Base-by-base conservation (phyloP, 306 rosid genomes). In the Astragalus membranaceus region DNA sequence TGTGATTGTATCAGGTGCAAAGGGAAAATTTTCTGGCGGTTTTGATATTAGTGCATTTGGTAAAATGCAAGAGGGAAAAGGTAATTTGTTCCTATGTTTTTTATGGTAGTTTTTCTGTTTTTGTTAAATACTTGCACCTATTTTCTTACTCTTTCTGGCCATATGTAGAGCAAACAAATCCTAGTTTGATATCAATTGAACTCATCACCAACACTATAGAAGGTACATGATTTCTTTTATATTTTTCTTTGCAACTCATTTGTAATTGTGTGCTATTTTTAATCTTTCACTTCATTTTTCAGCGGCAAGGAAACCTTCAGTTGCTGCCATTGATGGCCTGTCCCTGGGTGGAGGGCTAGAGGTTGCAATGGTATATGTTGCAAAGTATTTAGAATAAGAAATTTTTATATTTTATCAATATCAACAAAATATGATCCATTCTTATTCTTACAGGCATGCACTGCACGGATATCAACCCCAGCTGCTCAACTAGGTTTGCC, bases 271-370 rank as follows among this genome's bases (percentile, higher is more conserved):
- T 32, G 61, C 55, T 16, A 17, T 47, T 72, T 66, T 75, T 69
- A 76, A 32, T 60, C 20, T 39, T 29, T 79, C 58, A 44, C 64
- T 67, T 59, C 58, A 32, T 76, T 57, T 81, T 62, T 74, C 85
- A 93, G 98, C 87, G 23, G 73, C 89, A 41, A 84, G 75, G 86
- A 93, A 93, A 32, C 98, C 98, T 16, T 83, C 93, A 1, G 97
- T 93, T 81, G 98, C 98, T 60, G 98, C 98, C 69, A 88, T 93
- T 72, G 97, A 93, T 83, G 98, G 98, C 67, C 94, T 93, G 72
- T 96, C 98, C 80, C 76, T 93, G 70, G 98, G 98, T 70, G 98
- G 97, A 77, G 98, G 98, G 6, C 79, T 93, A 81, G 98, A 93
- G 88, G 73, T 93, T 75, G 96, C 98, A 63, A 93, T 93, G 98